A percentile compares a stretch with the other conserved stretches of the same genome.
Conservation (phyloP, 2,329 filamentous ascomycete genomes). For the Cytospora piceicola region DNA sequence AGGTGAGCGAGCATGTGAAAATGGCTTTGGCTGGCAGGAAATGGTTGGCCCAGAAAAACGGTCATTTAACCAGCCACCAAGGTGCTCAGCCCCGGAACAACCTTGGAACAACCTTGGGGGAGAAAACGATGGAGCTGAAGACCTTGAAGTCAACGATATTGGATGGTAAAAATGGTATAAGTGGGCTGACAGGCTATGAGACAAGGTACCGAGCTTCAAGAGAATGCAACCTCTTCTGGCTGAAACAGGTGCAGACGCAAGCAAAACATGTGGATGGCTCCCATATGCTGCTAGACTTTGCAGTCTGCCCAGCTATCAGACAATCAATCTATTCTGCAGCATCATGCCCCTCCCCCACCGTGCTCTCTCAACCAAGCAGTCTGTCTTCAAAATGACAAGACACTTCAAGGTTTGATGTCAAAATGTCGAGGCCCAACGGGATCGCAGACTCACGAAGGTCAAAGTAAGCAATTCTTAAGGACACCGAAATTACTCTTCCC, state of each 20-base stretch:
- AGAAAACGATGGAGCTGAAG: not conserved
- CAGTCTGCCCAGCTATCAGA: too few relatives aligned
- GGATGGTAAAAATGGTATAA: not conserved
- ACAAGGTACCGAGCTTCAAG: not conserved
- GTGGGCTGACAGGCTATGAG: not conserved
- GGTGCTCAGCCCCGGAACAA: not conserved
- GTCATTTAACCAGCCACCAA: not conserved
- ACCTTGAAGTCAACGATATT: not conserved
- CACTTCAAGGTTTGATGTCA: constrained; percentile 16
- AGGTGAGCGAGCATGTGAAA: not conserved
- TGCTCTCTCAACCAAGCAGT: not conserved
- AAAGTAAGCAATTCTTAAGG: constrained; percentile 67
- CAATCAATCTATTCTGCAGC: too few relatives aligned
- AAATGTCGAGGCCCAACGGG: constrained; percentile 67
- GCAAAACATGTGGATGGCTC: not conserved
- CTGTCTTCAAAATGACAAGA: not conserved
- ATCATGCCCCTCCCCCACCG: too few relatives aligned
- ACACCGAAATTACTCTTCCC: constrained; percentile 63
- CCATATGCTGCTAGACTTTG: not conserved
- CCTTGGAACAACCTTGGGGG: too few relatives aligned
- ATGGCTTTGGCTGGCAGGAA: not conserved
- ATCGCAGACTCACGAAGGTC: constrained; percentile 55
- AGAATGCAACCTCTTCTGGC: not conserved
- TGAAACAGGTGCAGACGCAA: not conserved
- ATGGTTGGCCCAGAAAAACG: not conserved